These are phyloP conservation scores for Penicillium sp. DNA, from an alignment of 2,329 filamentous ascomycete species.

Conservation along the genomic window DNA sequence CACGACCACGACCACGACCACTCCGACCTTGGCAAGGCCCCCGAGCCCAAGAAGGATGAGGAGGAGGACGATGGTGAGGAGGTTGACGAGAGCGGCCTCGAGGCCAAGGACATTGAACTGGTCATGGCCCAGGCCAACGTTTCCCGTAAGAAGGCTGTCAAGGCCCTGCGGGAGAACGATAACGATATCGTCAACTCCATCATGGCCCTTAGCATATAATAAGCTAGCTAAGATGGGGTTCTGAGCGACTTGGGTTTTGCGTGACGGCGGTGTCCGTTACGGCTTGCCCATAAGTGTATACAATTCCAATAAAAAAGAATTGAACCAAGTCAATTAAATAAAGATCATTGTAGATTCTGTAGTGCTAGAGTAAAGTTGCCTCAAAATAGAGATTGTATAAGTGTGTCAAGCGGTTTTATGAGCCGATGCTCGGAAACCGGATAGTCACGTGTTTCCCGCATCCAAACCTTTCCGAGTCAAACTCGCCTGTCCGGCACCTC, in stretches of 20 bases:
- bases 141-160: constrained; percentile 96
- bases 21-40: constrained; percentile 61
- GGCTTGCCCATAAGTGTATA: constrained; percentile 32
- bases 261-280: constrained; percentile 23
- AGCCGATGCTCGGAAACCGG: constrained; percentile 28
- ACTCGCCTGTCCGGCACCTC: constrained; percentile 34
- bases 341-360: not conserved
- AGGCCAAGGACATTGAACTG: constrained; percentile 98
- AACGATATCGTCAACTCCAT: constrained; percentile 99
- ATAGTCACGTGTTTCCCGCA: constrained; percentile 30
- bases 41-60: constrained; percentile 62
- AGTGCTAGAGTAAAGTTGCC: too few relatives aligned
- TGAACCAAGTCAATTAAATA: constrained; percentile 26
- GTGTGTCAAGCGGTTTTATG: not conserved
- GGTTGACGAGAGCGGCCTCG: constrained; percentile 87
- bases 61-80: constrained; percentile 94
- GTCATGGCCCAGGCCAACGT: constrained; percentile 98
- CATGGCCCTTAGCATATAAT: constrained; percentile 87
- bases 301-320: constrained; percentile 32
- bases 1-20: constrained; percentile 48
- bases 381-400: too few relatives aligned
- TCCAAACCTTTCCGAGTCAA: constrained; percentile 40
- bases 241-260: constrained; percentile 32
- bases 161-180: constrained; percentile 93
- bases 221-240: constrained; percentile 13